Conservation (phyloP, 768 basidiomycete genomes). For the Auricularia sp. region DNA sequence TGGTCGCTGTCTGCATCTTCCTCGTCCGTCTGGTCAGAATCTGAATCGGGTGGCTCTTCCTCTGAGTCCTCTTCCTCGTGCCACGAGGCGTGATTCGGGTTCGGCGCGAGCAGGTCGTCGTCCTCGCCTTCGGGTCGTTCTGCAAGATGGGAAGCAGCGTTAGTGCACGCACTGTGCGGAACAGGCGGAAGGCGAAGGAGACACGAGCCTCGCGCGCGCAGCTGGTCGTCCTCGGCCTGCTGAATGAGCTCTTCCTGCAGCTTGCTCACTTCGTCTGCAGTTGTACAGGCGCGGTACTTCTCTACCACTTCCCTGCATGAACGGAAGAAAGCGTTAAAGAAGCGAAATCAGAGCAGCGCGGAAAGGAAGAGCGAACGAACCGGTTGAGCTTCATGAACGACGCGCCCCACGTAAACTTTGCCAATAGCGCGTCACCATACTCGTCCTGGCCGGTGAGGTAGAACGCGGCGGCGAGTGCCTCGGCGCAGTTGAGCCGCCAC, state of each 20-base stretch:
- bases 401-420: conserved; percentile 83
- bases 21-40: too few relatives aligned
- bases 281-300: conserved; percentile 62
- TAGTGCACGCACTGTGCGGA: conserved; percentile 2
- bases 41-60: not conserved
- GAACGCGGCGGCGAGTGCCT: conserved; percentile 89
- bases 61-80: conserved; percentile 12
- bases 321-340: not conserved
- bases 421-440: conserved; percentile 69
- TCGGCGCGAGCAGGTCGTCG: conserved; percentile 56
- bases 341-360: conserved; percentile 4
- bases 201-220: conserved; percentile 39
- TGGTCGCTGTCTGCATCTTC: not conserved
- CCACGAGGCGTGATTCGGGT: conserved; percentile 47
- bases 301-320: conserved; percentile 48
- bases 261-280: conserved; percentile 43
- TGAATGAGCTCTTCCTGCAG: conserved; percentile 61
- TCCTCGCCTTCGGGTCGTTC: conserved; percentile 21
- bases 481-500: conserved; percentile 91
- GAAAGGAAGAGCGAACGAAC: conserved; percentile 27
- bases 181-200: not conserved
- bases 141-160: not conserved
- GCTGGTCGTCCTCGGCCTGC: conserved; percentile 52
- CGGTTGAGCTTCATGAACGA: conserved; percentile 81
- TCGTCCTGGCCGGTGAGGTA: conserved; percentile 82